phyloP scores from a whole-genome alignment of 2,329 filamentous ascomycete species.

The Pyricularia grisea region DNA sequence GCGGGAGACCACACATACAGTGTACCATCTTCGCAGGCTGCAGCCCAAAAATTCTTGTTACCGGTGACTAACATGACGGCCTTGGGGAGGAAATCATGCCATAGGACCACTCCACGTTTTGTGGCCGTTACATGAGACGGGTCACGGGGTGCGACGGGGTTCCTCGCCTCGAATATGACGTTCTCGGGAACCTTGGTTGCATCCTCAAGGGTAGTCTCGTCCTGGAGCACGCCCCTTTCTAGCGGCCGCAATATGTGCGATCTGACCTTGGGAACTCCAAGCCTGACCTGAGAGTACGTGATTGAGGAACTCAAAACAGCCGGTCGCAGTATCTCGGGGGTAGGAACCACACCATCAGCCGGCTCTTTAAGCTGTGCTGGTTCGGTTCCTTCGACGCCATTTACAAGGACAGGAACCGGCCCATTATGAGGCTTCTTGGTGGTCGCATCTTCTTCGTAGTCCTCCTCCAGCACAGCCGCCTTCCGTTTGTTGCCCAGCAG shows the following conservation, averaged over 20 bases:
- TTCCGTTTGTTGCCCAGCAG: constrained; percentile 92
- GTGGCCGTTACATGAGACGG: constrained; percentile 76
- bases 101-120: constrained; percentile 70
- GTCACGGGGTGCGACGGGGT: constrained; percentile 66
- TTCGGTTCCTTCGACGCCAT: constrained; percentile 68
- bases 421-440: constrained; percentile 43
- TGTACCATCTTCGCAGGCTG: constrained; percentile 85
- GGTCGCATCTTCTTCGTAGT: constrained; percentile 54
- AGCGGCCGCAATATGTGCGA: constrained; percentile 74
- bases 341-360: constrained; percentile 52
- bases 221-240: constrained; percentile 52
- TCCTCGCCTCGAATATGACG: constrained; percentile 78
- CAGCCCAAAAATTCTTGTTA: constrained; percentile 85
- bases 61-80: constrained; percentile 85
- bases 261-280: constrained; percentile 82
- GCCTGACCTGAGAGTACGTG: constrained; percentile 69
- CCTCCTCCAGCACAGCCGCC: constrained; percentile 60
- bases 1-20: constrained; percentile 89
- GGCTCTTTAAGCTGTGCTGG: constrained; percentile 57
- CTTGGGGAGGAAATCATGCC: constrained; percentile 88
- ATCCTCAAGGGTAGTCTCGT: constrained; percentile 45
- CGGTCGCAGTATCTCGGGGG: constrained; percentile 77
- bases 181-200: constrained; percentile 57
- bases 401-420: constrained; percentile 55
- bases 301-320: constrained; percentile 78